These are phyloP conservation scores for Cyclotella atomus DNA, from an alignment of 108 stramenopile genomes.

Conservation along the genomic window DNA sequence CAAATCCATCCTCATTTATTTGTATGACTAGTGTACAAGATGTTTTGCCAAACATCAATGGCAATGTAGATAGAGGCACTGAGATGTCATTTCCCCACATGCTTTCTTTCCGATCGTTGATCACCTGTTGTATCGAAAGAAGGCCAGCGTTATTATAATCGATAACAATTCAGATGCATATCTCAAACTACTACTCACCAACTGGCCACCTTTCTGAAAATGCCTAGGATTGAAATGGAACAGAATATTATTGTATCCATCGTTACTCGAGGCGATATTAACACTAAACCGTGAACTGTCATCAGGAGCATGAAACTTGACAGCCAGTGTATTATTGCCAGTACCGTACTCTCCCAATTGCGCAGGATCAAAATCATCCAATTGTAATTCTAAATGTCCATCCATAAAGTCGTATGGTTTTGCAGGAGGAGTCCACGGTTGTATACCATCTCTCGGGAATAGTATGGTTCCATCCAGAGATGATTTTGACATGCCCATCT, in stretches of 20 bases:
- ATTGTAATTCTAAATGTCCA: constrained; percentile 64
- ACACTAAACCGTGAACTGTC: constrained; percentile 81
- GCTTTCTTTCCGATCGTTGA: constrained; percentile 82
- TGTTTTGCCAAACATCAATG: constrained; percentile 77
- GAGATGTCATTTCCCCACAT: constrained; percentile 80
- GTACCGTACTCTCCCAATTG: constrained; percentile 25
- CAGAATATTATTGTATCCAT: constrained; percentile 50
- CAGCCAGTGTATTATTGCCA: constrained; percentile 84
- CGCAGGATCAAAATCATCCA: constrained; percentile 66
- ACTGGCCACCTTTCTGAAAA: not conserved
- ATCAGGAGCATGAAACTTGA: constrained; percentile 80
- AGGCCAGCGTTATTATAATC: constrained; percentile 64
- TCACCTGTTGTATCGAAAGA: constrained; percentile 83
- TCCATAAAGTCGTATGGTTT: constrained; percentile 55
- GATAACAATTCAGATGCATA: no score
- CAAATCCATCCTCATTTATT: constrained; percentile 85
- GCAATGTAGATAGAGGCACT: constrained; percentile 75
- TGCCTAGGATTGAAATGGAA: constrained; percentile 87
- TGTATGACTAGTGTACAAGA: constrained; percentile 77
- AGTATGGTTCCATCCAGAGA: constrained; percentile 52
- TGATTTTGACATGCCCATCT: constrained; percentile 45
- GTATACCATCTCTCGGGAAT: constrained; percentile 35
- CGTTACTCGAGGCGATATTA: constrained; percentile 71
- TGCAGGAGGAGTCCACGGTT: constrained; percentile 70
- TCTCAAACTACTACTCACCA: not conserved